Percentiles rank a stretch among this genome's conserved stretches.
Evolutionary conservation across 345 rosid species (phyloP).

Genomic region (Litchi chinensis): DNA sequence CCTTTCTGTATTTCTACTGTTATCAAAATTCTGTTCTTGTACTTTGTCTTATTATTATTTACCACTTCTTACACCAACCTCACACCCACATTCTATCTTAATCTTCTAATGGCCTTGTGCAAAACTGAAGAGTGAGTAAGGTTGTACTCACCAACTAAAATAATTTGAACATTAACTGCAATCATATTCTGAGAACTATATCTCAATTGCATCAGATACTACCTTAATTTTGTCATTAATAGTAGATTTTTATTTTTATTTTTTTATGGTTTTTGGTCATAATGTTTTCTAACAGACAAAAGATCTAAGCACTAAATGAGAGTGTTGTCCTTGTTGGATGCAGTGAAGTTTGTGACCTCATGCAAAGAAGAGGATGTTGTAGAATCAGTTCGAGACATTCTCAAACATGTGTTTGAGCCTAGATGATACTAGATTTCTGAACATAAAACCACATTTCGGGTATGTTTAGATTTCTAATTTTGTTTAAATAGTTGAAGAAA

Average conservation of each 20-base stretch:
- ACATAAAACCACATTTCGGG: conserved; percentile 9
- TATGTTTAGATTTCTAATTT: not conserved
- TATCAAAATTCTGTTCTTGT: conserved; percentile 8
- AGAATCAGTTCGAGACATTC: conserved; percentile 56
- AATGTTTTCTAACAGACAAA: not conserved
- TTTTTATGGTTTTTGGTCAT: not conserved
- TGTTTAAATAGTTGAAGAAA: not conserved
- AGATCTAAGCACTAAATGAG: conserved; percentile 9
- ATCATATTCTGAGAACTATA: not conserved
- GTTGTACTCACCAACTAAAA: not conserved
- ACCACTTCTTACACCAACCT: not conserved
- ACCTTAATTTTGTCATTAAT: not conserved
- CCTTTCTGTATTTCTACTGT: conserved; percentile 13
- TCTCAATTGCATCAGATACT: not conserved
- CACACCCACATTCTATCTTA: not conserved
- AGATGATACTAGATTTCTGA: conserved; percentile 2
- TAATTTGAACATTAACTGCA: not conserved
- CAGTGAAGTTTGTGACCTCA: conserved; percentile 71
- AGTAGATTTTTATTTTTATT: not conserved
- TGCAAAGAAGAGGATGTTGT: conserved; percentile 55
- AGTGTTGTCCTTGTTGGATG: conserved; percentile 22
- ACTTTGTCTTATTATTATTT: not conserved
- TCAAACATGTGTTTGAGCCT: conserved; percentile 57
- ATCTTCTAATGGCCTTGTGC: not conserved
- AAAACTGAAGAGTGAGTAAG: not conserved